A percentile compares a stretch with the other conserved stretches of the same genome.
Conservation (phyloP, 129 eudicot genomes). For the Mikania micrantha region DNA sequence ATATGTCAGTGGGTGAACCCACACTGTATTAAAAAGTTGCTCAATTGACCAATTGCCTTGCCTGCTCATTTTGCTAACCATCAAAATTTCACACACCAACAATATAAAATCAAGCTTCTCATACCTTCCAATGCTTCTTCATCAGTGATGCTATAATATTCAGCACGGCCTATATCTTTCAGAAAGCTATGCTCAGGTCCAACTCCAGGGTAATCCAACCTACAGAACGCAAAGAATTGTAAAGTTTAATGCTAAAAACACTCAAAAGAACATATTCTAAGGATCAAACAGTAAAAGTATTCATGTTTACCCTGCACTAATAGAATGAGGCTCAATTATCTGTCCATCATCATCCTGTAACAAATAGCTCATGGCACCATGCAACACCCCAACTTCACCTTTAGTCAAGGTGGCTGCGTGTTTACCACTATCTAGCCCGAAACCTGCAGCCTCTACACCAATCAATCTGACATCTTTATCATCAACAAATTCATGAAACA, state of each 20-base stretch:
- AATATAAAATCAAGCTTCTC: not conserved
- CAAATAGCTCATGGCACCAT: conserved; percentile 98
- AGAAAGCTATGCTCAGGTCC: conserved; percentile 94
- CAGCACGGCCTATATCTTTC: conserved; percentile 87
- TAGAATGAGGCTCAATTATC: conserved; percentile 89
- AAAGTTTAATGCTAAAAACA: not conserved
- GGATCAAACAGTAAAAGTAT: not conserved
- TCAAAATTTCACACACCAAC: not conserved
- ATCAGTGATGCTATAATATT: conserved; percentile 73
- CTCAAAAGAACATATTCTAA: not conserved
- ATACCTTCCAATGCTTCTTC: conserved; percentile 86
- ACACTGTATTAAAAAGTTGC: not conserved
- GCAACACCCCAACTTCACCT: conserved; percentile 91
- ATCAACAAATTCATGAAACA: conserved; percentile 82
- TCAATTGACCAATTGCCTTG: not conserved
- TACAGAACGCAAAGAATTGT: conserved; percentile 5
- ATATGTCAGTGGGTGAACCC: too few relatives aligned
- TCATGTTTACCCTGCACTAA: conserved; percentile 72
- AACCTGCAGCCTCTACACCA: conserved; percentile 96
- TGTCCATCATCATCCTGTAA: conserved; percentile 96
- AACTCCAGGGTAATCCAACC: conserved; percentile 96
- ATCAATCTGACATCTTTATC: conserved; percentile 79
- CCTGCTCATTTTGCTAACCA: not conserved
- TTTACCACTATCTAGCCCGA: conserved; percentile 83
- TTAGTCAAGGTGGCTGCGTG: conserved; percentile 89